Evolutionary conservation across 2,329 filamentous ascomycete genomes (phyloP).

Genomic region (Stachybotrys elegans): DNA sequence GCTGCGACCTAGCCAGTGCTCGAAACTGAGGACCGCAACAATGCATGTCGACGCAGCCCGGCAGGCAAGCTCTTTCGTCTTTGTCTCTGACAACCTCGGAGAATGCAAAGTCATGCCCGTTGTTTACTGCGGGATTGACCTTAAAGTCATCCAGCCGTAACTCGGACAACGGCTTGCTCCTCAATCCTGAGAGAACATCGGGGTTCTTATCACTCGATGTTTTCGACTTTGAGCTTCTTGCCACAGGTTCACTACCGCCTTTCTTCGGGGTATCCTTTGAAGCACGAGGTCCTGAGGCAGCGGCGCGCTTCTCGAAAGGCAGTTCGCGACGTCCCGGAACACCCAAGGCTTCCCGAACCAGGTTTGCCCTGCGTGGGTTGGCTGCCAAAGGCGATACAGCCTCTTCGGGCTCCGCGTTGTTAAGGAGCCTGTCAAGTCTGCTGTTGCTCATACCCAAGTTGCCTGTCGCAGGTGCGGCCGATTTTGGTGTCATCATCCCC

Average conservation of each 20-base stretch:
- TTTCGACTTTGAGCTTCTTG: too few relatives aligned
- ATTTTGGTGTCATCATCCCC: too few relatives aligned
- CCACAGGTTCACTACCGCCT: too few relatives aligned
- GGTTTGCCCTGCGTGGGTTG: slow-evolving; percentile 14
- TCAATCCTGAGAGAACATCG: slow-evolving; percentile 46
- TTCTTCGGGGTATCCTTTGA: too few relatives aligned
- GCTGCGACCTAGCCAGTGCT: slow-evolving; percentile 54
- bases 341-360: neutral
- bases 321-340: slow-evolving; percentile 29
- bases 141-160: slow-evolving; percentile 73
- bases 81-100: slow-evolving; percentile 68
- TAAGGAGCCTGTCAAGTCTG: slow-evolving; percentile 28
- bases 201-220: too few relatives aligned
- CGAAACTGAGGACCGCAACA: slow-evolving; percentile 74
- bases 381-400: slow-evolving; percentile 3
- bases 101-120: slow-evolving; percentile 68
- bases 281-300: too few relatives aligned
- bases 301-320: slow-evolving; percentile 34
- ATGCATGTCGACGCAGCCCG: slow-evolving; percentile 67
- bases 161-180: slow-evolving; percentile 50
- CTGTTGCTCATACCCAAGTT: too few relatives aligned
- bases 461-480: too few relatives aligned
- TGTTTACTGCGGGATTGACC: slow-evolving; percentile 68
- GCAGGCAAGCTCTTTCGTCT: slow-evolving; percentile 63
- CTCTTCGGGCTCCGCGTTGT: slow-evolving; percentile 12